These are phyloP conservation scores for Candida silvicultrix DNA, from an alignment of 805 yeast species.

Conservation along the genomic window DNA sequence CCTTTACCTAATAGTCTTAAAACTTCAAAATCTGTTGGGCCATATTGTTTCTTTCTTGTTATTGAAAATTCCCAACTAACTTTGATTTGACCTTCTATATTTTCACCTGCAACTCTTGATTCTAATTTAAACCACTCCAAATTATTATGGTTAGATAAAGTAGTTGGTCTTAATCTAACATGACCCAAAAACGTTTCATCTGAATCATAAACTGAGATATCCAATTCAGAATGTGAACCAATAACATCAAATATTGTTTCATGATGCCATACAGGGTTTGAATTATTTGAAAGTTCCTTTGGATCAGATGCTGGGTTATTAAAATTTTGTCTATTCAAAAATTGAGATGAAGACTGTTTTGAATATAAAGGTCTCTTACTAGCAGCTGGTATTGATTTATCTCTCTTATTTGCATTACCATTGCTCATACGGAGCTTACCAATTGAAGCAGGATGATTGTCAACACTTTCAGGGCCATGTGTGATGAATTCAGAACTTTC, in stretches of 20 bases:
- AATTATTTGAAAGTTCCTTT: constrained; percentile 24
- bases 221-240: constrained; percentile 76
- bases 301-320: constrained; percentile 1
- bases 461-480: constrained; percentile 54
- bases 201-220: constrained; percentile 87
- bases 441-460: constrained; percentile 25
- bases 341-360: constrained; percentile 38
- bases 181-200: constrained; percentile 87
- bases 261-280: constrained; percentile 87
- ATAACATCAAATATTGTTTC: constrained; percentile 90
- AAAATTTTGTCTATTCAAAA: constrained; percentile 22
- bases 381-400: constrained; percentile 14
- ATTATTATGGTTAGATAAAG: constrained; percentile 20
- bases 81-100: constrained; percentile 71
- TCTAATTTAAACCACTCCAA: constrained; percentile 73
- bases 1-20: constrained; percentile 90
- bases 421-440: constrained; percentile 6
- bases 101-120: constrained; percentile 70
- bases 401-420: constrained; percentile 5
- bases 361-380: constrained; percentile 35
- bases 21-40: constrained; percentile 93
- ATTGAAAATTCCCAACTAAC: constrained; percentile 68
- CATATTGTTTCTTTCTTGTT: constrained; percentile 69
- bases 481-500: constrained; percentile 89
- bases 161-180: constrained; percentile 64